Base-by-base conservation (phyloP, 2,329 filamentous ascomycete genomes). In the Aureobasidium lini region DNA sequence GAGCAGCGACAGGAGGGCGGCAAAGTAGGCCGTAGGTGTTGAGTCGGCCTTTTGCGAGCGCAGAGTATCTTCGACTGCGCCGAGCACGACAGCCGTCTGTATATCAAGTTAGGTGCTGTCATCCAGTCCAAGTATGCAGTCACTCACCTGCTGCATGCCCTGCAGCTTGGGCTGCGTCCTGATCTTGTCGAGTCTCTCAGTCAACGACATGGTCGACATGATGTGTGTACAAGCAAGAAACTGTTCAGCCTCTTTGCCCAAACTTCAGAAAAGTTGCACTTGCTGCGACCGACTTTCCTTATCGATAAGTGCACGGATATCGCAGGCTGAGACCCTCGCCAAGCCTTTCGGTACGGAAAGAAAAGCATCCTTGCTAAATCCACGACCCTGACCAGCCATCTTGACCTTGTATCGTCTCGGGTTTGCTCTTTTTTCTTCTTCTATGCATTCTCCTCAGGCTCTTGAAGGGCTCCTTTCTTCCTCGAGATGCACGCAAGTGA, bases 171-270 rank as follows among this genome's bases (percentile, higher is more conserved):
- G 94, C 71, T 89, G 75, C 66, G 76, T 94, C 76, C 94, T 89
- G 75, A 97, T 96, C 83, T 95, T 96, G 78, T 93, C 89, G 73
- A 99, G 84, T 80, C 91, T 95, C 80, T 96, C 93, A 73, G 88
- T 85, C 70, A 97, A 78, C 74, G 84, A 84, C 77, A 77, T 77
- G 63, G 49, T 65, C 59, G 56, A 40, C 46, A 58, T 58, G 43
- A 47, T 58, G 32, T 40, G 43, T 29, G 29, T 50, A 50, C 34
- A 52, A 40, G 48, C 48, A 50, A 46, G 15, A 31, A 37, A 49
- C 18, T 43, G 29, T n/a, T 36, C 43, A 39, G 23, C 42, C 54
- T 47, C 43, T 57, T 47, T 40, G 23, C 28, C 15, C 16, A 13
- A 39, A 31, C 47, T 28, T 36, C 34, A 36, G 6, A 36, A 57